A percentile compares a stretch with the other conserved stretches of the same genome.
phyloP scores from a whole-genome alignment of 306 rosid species.

The Carpinus fangiana region DNA sequence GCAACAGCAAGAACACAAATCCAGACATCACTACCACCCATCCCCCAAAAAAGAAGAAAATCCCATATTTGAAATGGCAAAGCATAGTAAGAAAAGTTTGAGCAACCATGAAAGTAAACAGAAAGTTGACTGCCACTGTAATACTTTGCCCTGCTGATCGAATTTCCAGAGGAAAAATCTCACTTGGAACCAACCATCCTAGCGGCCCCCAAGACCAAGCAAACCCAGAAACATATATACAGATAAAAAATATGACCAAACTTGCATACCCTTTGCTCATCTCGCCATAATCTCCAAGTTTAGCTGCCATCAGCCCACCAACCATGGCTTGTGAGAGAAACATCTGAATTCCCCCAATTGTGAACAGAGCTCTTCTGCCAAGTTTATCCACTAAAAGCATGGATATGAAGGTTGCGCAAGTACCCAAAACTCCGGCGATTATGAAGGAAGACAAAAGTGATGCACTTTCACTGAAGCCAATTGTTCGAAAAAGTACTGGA shows the following conservation, averaged over 20 bases:
- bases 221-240: conserved; percentile 19
- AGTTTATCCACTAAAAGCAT: conserved; percentile 28
- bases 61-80: conserved; percentile 11
- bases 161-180: conserved; percentile 25
- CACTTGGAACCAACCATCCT: conserved; percentile 14
- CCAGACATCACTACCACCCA: conserved; percentile 19
- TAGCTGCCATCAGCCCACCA: conserved; percentile 6
- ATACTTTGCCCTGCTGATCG: conserved; percentile 18
- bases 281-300: conserved; percentile 3
- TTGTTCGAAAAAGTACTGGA: conserved; percentile 17
- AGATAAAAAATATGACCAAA: conserved; percentile 13
- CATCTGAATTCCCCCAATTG: conserved; percentile 23
- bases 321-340: neutral
- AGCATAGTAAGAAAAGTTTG: conserved; percentile 23
- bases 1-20: conserved; percentile 16
- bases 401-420: conserved; percentile 21
- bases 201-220: conserved; percentile 28
- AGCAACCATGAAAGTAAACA: conserved; percentile 21
- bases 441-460: conserved; percentile 23
- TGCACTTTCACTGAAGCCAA: conserved; percentile 23
- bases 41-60: conserved; percentile 21
- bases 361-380: conserved; percentile 16
- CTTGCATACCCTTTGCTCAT: conserved; percentile 18
- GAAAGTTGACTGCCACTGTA: conserved; percentile 10
- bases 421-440: conserved; percentile 14